Conservation (phyloP, 441 rosid species). For the Rhodomyrtus psidioides region DNA sequence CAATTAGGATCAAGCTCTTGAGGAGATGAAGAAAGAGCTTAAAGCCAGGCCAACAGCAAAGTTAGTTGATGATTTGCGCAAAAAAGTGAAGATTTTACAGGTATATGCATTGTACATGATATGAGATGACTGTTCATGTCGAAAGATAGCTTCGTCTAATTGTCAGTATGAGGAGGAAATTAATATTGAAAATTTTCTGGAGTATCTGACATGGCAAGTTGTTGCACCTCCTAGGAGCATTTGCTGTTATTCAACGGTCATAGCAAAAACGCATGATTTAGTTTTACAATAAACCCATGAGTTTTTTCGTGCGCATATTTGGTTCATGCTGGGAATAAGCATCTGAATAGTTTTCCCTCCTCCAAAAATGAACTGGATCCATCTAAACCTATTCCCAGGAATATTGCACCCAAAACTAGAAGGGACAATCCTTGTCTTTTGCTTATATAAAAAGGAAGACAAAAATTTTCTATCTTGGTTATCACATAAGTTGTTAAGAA, state of each 20-base stretch:
- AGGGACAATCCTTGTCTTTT: background rate
- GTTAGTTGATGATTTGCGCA: constrained; percentile 91
- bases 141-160: background rate
- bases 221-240: background rate
- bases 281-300: background rate
- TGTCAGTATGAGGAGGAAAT: background rate
- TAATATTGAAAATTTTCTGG: background rate
- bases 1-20: constrained; percentile 64
- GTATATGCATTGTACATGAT: constrained; percentile 21
- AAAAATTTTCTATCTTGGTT: background rate
- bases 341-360: background rate
- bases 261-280: background rate
- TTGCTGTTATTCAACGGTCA: background rate
- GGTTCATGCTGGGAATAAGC: background rate
- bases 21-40: constrained; percentile 95
- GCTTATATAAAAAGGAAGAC: background rate
- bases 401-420: background rate
- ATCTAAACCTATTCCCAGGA: background rate
- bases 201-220: background rate
- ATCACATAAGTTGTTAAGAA: background rate
- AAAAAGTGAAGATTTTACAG: constrained; percentile 99
- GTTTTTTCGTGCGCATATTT: background rate
- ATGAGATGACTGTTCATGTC: background rate
- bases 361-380: background rate
- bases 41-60: constrained; percentile 88